Percentiles rank a stretch among this genome's conserved stretches.
phyloP scores from a whole-genome alignment of 2,329 filamentous ascomycete genomes.

The Ceratocystis ficicola region DNA sequence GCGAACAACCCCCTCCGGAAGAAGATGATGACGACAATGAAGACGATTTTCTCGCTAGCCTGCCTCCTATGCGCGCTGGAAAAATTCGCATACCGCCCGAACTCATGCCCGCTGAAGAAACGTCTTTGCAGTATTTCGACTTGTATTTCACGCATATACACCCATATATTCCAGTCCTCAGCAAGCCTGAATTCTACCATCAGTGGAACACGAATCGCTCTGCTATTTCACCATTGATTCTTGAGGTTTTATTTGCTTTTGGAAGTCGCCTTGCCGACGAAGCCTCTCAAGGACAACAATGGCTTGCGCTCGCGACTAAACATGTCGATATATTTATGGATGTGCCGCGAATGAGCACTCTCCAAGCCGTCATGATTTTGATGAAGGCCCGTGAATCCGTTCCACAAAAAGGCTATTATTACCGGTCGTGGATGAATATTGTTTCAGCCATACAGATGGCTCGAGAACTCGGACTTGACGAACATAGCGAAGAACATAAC shows the following conservation, averaged over 20 bases:
- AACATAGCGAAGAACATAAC: conserved; percentile 70
- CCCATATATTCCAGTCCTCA: conserved; percentile 82
- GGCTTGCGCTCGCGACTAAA: conserved; percentile 85
- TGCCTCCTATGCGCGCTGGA: conserved; percentile 56
- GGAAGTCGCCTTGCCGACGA: conserved; percentile 74
- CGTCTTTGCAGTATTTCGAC: conserved; percentile 71
- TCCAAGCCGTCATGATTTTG: conserved; percentile 77
- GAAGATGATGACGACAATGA: conserved; percentile 59
- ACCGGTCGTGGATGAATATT: conserved; percentile 91
- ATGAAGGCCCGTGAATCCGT: conserved; percentile 86
- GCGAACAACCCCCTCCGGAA: conserved; percentile 52
- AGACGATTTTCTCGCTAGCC: conserved; percentile 58
- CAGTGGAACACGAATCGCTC: conserved; percentile 77
- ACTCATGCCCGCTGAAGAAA: conserved; percentile 81
- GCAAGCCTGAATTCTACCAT: conserved; percentile 68
- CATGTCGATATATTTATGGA: conserved; percentile 93
- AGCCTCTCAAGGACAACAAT: conserved; percentile 73
- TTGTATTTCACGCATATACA: conserved; percentile 86
- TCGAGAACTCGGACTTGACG: conserved; percentile 78
- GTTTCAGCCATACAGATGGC: conserved; percentile 88
- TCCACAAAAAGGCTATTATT: conserved; percentile 89
- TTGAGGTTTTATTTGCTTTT: conserved; percentile 87
- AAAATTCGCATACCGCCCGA: conserved; percentile 83
- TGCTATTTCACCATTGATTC: conserved; percentile 75
- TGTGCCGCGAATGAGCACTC: conserved; percentile 74